phyloP scores from a whole-genome alignment of 192 early-diverging fungal genomes.

The Coemansia sp. region DNA sequence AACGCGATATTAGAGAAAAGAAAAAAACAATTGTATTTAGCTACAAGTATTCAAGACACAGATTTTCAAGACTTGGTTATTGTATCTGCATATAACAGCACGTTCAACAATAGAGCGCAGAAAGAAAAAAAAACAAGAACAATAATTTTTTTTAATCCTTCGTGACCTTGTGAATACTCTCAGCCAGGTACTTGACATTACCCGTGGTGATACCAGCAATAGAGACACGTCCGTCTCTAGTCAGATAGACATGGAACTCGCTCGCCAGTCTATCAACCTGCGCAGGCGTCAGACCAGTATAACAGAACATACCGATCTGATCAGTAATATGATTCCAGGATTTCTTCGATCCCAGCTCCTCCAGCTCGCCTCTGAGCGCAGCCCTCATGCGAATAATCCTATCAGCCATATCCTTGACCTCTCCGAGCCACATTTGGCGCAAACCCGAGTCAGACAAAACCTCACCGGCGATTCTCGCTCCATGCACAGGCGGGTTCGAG shows the following conservation, averaged over 20 bases:
- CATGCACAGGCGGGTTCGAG: constrained; percentile 98
- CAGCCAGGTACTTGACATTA: constrained; percentile 96
- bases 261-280: constrained; percentile 83
- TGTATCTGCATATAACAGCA: too few species aligned
- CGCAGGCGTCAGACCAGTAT: constrained; percentile 85
- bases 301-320: constrained; percentile 99
- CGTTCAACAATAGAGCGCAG: too few species aligned
- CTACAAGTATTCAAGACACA: neutral
- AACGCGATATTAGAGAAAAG: neutral
- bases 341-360: constrained; percentile 77
- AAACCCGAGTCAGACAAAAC: constrained; percentile 79
- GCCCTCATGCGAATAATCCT: constrained; percentile 94
- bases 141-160: constrained; percentile 60
- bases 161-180: constrained; percentile 94
- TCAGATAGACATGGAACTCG: constrained; percentile 93
- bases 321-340: constrained; percentile 92
- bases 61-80: too few species aligned
- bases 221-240: constrained; percentile 93
- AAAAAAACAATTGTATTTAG: neutral
- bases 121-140: too few species aligned
- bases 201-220: constrained; percentile 92
- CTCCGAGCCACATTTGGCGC: constrained; percentile 81
- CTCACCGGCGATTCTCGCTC: constrained; percentile 88
- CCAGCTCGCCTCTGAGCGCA: constrained; percentile 74
- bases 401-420: constrained; percentile 97